Evolutionary conservation across 208 protist species (phyloP).

Genomic region (Lotmaria passim): DNA sequence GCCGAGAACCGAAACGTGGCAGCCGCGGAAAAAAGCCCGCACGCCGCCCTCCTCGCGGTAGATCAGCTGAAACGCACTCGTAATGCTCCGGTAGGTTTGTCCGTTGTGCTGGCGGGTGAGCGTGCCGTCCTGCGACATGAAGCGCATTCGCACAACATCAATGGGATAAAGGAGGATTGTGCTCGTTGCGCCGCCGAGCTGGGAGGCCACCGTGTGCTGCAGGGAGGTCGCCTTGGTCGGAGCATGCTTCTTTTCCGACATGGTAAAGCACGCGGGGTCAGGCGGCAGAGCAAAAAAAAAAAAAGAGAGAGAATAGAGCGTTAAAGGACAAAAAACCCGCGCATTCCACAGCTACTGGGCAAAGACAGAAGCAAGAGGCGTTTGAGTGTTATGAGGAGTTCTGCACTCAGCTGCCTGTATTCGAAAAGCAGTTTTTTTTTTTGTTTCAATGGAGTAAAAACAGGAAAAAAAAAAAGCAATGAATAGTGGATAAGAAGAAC

Average conservation of each 20-base stretch:
- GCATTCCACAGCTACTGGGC: too few species aligned
- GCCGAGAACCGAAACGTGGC: conserved; percentile 66
- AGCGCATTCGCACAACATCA: conserved; percentile 88
- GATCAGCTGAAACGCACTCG: conserved; percentile 40
- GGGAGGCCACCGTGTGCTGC: conserved; percentile 71
- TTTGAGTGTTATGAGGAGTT: too few species aligned
- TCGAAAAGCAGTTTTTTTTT: too few species aligned
- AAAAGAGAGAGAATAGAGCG: too few species aligned
- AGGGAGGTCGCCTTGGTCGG: conserved; percentile 26
- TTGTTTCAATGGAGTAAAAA: too few species aligned
- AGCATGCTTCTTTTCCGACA: conserved; percentile 9
- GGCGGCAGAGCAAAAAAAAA: too few species aligned
- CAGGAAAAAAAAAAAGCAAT: too few species aligned
- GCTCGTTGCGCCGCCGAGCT: conserved; percentile 56
- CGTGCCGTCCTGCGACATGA: conserved; percentile 89
- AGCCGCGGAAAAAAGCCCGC: conserved; percentile 69
- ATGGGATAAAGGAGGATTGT: conserved; percentile 85
- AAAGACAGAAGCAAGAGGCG: too few species aligned
- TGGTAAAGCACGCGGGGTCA: too few species aligned
- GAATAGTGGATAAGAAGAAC: too few species aligned
- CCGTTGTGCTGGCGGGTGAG: conserved; percentile 74
- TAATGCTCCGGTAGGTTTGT: conserved; percentile 59
- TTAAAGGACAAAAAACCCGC: too few species aligned
- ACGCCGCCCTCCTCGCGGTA: conserved; percentile 58
- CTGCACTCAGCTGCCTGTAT: too few species aligned